A percentile compares a stretch with the other conserved stretches of the same genome.
These are phyloP conservation scores for Thelonectria blattea DNA, from an alignment of 2,329 filamentous ascomycete species.

Conservation along the genomic window DNA sequence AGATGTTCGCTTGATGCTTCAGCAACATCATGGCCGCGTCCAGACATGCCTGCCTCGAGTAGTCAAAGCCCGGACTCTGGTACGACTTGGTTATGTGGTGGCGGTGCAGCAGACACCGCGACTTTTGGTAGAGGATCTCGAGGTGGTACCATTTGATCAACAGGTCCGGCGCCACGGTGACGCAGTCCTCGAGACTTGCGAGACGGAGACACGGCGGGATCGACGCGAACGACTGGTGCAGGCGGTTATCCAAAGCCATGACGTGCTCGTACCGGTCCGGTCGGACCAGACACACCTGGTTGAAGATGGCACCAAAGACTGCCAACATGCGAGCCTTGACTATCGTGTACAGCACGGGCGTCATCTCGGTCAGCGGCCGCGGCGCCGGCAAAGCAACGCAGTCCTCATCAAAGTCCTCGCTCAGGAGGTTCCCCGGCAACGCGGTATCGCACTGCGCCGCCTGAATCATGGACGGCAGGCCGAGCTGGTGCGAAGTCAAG, in stretches of 20 bases:
- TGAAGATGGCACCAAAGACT: slow-evolving; percentile 34
- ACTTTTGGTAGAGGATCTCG: too few relatives aligned
- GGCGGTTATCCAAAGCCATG: slow-evolving; percentile 42
- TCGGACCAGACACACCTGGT: slow-evolving; percentile 4
- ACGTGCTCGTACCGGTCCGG: slow-evolving; percentile 39
- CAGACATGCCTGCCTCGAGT: too few relatives aligned
- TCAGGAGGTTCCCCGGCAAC: slow-evolving; percentile 48
- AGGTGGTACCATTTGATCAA: too few relatives aligned
- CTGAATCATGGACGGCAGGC: slow-evolving; percentile 52
- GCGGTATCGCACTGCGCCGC: slow-evolving; percentile 10
- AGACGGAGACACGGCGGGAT: slow-evolving; percentile 34
- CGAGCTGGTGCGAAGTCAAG: slow-evolving; percentile 52
- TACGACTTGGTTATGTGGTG: too few relatives aligned
- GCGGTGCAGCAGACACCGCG: too few relatives aligned
- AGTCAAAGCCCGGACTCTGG: too few relatives aligned
- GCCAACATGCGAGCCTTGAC: slow-evolving; percentile 35
- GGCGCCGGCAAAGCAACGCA: slow-evolving; percentile 45
- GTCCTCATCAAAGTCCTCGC: slow-evolving; percentile 48
- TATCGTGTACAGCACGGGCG: slow-evolving; percentile 35
- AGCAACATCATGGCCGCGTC: too few relatives aligned
- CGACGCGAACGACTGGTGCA: slow-evolving; percentile 37
- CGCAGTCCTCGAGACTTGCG: too few relatives aligned
- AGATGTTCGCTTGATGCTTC: too few relatives aligned
- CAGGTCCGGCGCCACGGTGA: too few relatives aligned
- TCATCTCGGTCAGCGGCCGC: slow-evolving; percentile 39